phyloP scores from a whole-genome alignment of 352 stramenopile species.

The Phytopythium boreale region DNA sequence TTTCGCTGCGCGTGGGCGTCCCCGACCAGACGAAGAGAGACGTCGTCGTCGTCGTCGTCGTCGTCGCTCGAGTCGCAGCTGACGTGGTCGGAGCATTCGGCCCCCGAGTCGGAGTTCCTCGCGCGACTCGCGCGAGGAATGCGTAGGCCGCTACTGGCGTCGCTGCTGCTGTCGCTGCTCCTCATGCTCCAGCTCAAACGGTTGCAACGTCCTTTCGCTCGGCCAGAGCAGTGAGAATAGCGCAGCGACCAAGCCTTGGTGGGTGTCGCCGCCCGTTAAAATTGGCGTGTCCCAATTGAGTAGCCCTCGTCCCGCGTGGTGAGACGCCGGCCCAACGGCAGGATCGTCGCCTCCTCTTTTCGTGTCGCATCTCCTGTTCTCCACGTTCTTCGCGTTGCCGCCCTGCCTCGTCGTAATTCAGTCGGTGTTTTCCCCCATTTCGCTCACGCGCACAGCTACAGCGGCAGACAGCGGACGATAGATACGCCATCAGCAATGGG shows the following conservation, averaged over 20 bases:
- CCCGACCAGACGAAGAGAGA: slow-evolving; percentile 19
- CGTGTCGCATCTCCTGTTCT: no score
- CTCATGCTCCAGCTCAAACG: slow-evolving; percentile 5
- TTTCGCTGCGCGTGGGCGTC: slow-evolving; percentile 37
- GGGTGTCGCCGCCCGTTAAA: background rate
- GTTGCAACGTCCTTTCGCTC: slow-evolving; percentile 1
- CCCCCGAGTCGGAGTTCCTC: background rate
- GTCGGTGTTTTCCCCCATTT: background rate
- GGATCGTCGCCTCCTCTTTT: background rate
- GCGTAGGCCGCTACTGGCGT: background rate
- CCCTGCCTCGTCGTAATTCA: no score
- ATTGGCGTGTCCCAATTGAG: background rate
- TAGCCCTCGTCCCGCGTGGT: background rate
- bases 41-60: slow-evolving; percentile 10
- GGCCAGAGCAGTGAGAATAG: no score
- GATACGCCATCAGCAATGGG: slow-evolving; percentile 13
- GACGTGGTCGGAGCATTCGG: background rate
- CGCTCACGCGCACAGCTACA: background rate
- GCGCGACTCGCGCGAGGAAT: no score
- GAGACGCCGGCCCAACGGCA: background rate
- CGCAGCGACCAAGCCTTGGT: no score
- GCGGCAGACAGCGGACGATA: background rate
- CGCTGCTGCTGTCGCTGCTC: slow-evolving; percentile 3
- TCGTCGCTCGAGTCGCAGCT: slow-evolving; percentile 4
- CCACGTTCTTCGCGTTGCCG: no score